These are phyloP conservation scores for Phytophthora ohioensis DNA, from an alignment of 352 stramenopile species.

Conservation along the genomic window DNA sequence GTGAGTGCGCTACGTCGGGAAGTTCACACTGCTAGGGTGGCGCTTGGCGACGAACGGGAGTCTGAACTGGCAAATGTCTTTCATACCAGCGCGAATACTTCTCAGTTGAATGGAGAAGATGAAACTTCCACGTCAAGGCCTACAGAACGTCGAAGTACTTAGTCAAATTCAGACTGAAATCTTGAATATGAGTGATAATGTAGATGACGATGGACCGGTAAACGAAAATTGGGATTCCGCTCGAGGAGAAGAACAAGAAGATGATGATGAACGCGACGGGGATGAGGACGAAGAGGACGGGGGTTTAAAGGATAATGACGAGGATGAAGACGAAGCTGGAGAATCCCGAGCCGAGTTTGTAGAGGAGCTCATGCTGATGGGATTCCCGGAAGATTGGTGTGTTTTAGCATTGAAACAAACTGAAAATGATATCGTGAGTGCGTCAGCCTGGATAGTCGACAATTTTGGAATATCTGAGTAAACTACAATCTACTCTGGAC, in stretches of 20 bases:
- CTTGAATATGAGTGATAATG: not conserved
- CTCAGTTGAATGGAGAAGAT: not conserved
- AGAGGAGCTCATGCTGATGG: conserved; percentile 93
- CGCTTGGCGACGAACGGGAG: conserved; percentile 42
- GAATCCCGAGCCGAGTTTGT: conserved; percentile 80
- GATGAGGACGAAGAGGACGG: conserved; percentile 60
- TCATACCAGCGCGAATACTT: not conserved
- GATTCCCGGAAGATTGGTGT: conserved; percentile 94
- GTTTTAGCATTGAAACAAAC: conserved; percentile 91
- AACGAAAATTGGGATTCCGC: conserved; percentile 27
- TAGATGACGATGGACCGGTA: conserved; percentile 8
- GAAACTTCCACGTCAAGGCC: not conserved
- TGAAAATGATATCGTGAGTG: conserved; percentile 90
- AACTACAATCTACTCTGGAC: conserved; percentile 78
- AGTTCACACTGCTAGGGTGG: conserved; percentile 50
- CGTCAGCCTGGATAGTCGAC: conserved; percentile 94
- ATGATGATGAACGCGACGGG: conserved; percentile 47
- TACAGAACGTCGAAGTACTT: conserved; percentile 5
- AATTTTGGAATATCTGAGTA: conserved; percentile 93
- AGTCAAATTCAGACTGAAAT: not conserved
- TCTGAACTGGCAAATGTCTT: conserved; percentile 30
- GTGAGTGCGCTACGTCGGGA: conserved; percentile 53
- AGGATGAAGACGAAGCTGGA: conserved; percentile 23
- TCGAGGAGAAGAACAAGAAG: conserved; percentile 21
- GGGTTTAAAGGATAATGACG: conserved; percentile 35